Evolutionary conservation across 768 basidiomycete genomes (phyloP).

Genomic region (Boletus subcaerulescens): DNA sequence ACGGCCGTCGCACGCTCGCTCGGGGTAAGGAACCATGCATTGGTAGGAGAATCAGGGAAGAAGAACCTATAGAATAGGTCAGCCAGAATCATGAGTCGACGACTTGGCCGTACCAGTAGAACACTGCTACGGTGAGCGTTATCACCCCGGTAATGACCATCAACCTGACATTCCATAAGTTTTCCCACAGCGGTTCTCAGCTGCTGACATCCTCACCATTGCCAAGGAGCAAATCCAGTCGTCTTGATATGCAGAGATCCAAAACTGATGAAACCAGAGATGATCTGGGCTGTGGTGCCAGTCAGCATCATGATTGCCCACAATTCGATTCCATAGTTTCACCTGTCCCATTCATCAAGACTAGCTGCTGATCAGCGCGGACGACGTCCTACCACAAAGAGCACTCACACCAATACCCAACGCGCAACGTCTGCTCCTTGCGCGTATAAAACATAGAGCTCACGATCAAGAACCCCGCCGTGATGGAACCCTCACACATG

Average conservation of each 20-base stretch:
- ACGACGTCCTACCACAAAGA: neutral
- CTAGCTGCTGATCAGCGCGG: conserved; percentile 30
- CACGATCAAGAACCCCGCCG: conserved; percentile 75
- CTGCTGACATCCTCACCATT: conserved; percentile 46
- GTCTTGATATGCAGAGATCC: conserved; percentile 63
- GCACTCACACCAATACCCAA: conserved; percentile 74
- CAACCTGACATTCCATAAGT: conserved; percentile 38
- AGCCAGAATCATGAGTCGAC: neutral
- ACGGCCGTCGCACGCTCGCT: conserved; percentile 65
- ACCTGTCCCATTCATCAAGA: conserved; percentile 77
- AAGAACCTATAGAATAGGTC: conserved; percentile 43
- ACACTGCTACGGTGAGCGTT: conserved; percentile 49
- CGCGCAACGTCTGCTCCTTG: conserved; percentile 61
- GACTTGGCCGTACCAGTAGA: conserved; percentile 47
- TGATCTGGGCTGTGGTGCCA: conserved; percentile 53
- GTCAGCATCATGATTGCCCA: conserved; percentile 7
- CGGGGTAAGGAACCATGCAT: conserved; percentile 68
- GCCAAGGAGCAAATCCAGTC: conserved; percentile 61
- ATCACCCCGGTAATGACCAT: conserved; percentile 68
- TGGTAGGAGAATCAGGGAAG: conserved; percentile 75
- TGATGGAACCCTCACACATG: conserved; percentile 69
- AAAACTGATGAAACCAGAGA: conserved; percentile 67
- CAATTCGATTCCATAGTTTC: neutral
- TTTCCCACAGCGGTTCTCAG: neutral
- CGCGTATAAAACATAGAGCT: conserved; percentile 78